Base-by-base conservation (phyloP, 2,329 filamentous ascomycete genomes). In the Teratosphaeria epicoccoides region DNA sequence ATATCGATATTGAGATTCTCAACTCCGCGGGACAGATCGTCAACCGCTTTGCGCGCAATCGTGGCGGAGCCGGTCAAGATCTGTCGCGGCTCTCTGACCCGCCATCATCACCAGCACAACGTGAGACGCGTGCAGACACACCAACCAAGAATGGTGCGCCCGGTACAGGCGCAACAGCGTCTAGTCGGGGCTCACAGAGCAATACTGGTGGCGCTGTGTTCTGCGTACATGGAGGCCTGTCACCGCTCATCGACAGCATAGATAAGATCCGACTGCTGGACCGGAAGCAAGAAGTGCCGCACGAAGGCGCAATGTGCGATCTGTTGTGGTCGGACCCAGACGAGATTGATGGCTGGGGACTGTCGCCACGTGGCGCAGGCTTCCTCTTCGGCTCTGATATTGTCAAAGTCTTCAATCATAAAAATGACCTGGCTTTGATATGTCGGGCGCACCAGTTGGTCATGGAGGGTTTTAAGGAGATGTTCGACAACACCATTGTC, bases 401-500 rank as follows among this genome's bases (percentile, higher is more conserved):
- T 52, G 91, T 97, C 63, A 94, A 93, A 63, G 83, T 84, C 58
- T 98, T 98, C 74, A 98, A 97, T 71, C 85, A 96, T 70, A 81
- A 83, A 52, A 98, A 98, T 68, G 88, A 95, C 65, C 78, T 98
- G 24, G 88, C 85, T 22, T 78, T 98, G 49, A 93, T 98, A 58
- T 93, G 91, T 17, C 82, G 93, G 51, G 93, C 93, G 1, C 93
- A 98, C 67, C 93, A 98, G 69, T 82, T 98, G 22, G 93, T 98
- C 58, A 98, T 97, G 93, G 93, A 98, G 68, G 93, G 93, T 0
- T 98, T 96, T 71, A 97, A 97, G 72, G 93, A 97, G 68, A 97
- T 97, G 90, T 98, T 97, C 65, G 88, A 95, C 66, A 85, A 83
- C 12, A 88, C 84, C 46, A 96, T 98, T 57, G 93, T 97, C 43